Evolutionary conservation across 306 rosid genomes (phyloP), one percentile per base, ranked within the genome.

Genomic region (Rubus parviflorus): DNA sequence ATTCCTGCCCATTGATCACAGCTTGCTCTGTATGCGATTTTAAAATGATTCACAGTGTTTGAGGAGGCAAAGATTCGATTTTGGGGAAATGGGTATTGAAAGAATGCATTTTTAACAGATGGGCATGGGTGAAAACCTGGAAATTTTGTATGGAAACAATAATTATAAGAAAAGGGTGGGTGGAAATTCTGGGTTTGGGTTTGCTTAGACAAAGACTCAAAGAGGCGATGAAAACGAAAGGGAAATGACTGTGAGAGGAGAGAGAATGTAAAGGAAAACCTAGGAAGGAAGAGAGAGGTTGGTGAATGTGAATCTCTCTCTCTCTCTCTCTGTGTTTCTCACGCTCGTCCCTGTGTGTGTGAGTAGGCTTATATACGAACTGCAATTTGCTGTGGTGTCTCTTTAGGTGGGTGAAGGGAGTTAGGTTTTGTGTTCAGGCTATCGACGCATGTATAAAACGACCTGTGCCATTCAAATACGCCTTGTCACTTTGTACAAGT

Each of bases 1-100:
- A 22, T 53, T 85, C 84, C 88, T 81, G 81, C 91, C 99, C 99
- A 96, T 96, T 69, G 85, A 84, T 86, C 80, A 56, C 48, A 83
- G 46, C 46, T 42, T 2, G 8, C 5, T 42, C 7, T 42, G 46
- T 4, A 42, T 25, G 30, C 30, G 30, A 25, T 25, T 25, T 25
- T 25, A 25, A 19, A 62, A 74, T 38, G 61, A 65, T 23, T 40
- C 45, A 56, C 46, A 73, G 38, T 35, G 57, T 37, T 35, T 72
- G 57, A 73, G 48, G 63, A 73, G 71, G 46, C 45, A 15, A 61
- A 79, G 70, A 80, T 48, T 73, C 62, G 70, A 37, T 77, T 70
- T 77, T 67, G 51, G 25, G 48, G 58, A 60, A 73, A 45, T 68
- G 80, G 76, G 80, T 30, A 70, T 6, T 6, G 4, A 67, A 54